Evolutionary conservation across 2,329 filamentous ascomycete species (phyloP).

Genomic region (Diaporthe sp.): DNA sequence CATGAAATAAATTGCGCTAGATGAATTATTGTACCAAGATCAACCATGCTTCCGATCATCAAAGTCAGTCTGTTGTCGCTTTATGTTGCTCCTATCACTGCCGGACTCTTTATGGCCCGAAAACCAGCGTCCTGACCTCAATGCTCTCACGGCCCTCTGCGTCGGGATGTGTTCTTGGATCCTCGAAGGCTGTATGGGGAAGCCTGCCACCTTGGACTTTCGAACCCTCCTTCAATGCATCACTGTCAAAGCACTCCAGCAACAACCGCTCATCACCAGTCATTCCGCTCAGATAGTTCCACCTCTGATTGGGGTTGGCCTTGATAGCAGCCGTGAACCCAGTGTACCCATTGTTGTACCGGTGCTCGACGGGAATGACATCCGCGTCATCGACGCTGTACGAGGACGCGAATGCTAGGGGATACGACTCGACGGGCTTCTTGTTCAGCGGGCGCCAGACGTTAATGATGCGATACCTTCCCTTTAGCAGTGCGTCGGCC

Average conservation of each 20-base stretch:
- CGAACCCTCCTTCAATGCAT: conserved; percentile 63
- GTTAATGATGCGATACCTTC: conserved; percentile 87
- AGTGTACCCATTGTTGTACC: conserved; percentile 76
- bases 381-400: conserved; percentile 72
- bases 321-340: conserved; percentile 82
- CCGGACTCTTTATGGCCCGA: conserved; percentile 67
- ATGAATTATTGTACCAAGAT: not conserved
- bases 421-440: conserved; percentile 74
- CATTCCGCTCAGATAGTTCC: conserved; percentile 88
- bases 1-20: conserved; percentile 29
- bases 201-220: conserved; percentile 67
- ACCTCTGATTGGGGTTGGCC: conserved; percentile 74
- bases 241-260: conserved; percentile 84
- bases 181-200: conserved; percentile 84
- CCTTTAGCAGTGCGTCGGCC: conserved; percentile 74
- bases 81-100: not conserved
- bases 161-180: conserved; percentile 78
- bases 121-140: conserved; percentile 88
- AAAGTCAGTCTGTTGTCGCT: not conserved
- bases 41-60: not conserved
- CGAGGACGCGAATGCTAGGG: conserved; percentile 78
- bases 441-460: conserved; percentile 81
- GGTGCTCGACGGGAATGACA: conserved; percentile 79
- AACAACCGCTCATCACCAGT: conserved; percentile 78
- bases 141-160: conserved; percentile 87